Evolutionary conservation across 257 asterid genomes (phyloP), one percentile per base, ranked within the genome.

Genomic region (Mitragyna speciosa): DNA sequence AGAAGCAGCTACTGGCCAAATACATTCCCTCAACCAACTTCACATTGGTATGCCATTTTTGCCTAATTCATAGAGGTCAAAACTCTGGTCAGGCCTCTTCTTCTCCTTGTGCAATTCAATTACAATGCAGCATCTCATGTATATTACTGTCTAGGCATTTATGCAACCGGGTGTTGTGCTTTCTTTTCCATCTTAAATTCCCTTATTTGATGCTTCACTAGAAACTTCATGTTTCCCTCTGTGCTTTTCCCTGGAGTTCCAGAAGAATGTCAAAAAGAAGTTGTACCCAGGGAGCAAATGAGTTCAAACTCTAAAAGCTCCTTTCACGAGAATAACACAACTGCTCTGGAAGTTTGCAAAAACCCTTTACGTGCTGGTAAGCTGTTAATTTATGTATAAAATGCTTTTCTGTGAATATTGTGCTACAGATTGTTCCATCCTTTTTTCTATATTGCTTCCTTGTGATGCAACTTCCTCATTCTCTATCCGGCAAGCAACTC

Each of bases 361-460:
- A 89, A 82, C 82, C 93, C 96, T 52, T 73, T 83, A 81, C 93
- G 97, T 76, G 90, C 96, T 85, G 96, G 98, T 92, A 90, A 87
- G 89, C 75, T 80, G 83, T 82, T 79, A 64, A 71, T 33, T 75
- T 64, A 75, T 80, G 47, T 83, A 41, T 76, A 56, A 76, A 41
- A 22, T 28, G 58, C 43, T 64, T 64, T 12, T 1, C 6, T 76
- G 31, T 24, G 15, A 11, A 22, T 31, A 20, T 12, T 65, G 1
- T 64, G 22, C 11, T 31, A 16, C 20, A 33, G 15, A 33, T 33
- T 12, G 14, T 33, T 59, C 41, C 1, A 6, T 7, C 12, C 69
- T 14, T 47, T 65, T 66, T 30, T 3, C 15, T 12, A 17, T 8
- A 77, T 1, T 76, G 70, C 61, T 15, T 65, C 56, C 63, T 20